phyloP scores from a whole-genome alignment of 139 green algal genomes.

The Trebouxia sp. region DNA sequence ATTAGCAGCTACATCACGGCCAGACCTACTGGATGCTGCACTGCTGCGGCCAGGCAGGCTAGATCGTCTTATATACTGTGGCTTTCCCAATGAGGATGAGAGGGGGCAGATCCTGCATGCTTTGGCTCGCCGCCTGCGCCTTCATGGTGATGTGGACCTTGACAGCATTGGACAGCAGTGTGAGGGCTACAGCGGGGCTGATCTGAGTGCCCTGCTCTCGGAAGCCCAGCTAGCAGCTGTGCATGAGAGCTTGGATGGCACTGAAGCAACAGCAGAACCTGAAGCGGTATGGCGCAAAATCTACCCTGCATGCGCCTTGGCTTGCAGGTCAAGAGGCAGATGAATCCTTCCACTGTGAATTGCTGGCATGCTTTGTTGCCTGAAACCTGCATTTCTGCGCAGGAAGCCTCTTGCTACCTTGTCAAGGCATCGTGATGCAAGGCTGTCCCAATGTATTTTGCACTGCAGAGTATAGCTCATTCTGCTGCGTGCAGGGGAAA shows the following conservation, averaged over 20 bases:
- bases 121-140: constrained; percentile 49
- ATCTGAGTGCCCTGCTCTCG: constrained; percentile 76
- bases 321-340: too few species aligned
- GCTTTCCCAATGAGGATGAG: constrained; percentile 52
- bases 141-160: constrained; percentile 43
- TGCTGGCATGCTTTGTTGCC: too few species aligned
- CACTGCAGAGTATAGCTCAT: too few species aligned
- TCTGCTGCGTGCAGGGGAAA: not conserved
- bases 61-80: constrained; percentile 71
- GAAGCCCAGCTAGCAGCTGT: constrained; percentile 84
- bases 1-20: constrained; percentile 89
- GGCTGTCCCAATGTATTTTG: too few species aligned
- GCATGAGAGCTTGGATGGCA: constrained; percentile 63
- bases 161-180: constrained; percentile 42
- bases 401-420: not conserved
- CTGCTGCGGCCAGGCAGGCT: constrained; percentile 89
- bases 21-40: constrained; percentile 90
- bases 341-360: too few species aligned
- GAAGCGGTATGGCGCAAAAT: too few species aligned
- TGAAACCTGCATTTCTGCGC: not conserved
- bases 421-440: too few species aligned
- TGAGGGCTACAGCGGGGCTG: constrained; percentile 69
- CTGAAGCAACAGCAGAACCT: not conserved
- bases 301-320: not conserved
- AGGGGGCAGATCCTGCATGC: constrained; percentile 51